phyloP scores from a whole-genome alignment of 306 rosid genomes.

The Vigna angularis region DNA sequence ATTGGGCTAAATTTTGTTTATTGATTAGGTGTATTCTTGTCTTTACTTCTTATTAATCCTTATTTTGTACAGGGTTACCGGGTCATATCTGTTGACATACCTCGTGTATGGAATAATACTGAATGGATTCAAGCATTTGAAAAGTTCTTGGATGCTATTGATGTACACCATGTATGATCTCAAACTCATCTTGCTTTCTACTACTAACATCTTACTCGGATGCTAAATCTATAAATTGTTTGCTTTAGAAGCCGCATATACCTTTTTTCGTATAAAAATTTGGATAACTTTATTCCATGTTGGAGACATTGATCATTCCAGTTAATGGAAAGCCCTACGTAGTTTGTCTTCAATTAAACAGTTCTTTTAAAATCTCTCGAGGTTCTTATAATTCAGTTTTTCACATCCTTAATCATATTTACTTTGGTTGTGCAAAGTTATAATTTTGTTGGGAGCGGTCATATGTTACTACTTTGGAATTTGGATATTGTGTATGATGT shows the following conservation, averaged over 20 bases:
- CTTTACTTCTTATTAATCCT: constrained; percentile 17
- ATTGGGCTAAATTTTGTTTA: constrained; percentile 12
- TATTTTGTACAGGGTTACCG: constrained; percentile 84
- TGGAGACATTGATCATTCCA: constrained; percentile 19
- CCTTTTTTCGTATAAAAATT: constrained; percentile 27
- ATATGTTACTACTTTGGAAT: constrained; percentile 24
- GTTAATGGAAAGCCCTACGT: constrained; percentile 21
- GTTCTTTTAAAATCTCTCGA: constrained; percentile 32
- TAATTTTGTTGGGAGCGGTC: constrained; percentile 25
- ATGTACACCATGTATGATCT: constrained; percentile 89
- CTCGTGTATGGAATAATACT: constrained; percentile 89
- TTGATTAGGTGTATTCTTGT: constrained; percentile 19
- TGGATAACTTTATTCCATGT: constrained; percentile 8
- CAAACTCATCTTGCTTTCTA: constrained; percentile 29
- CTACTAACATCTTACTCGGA: constrained; percentile 27
- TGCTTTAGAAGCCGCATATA: constrained; percentile 29
- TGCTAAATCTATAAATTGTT: constrained; percentile 36
- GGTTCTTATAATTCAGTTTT: constrained; percentile 24
- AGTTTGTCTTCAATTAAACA: neutral
- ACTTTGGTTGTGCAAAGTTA: constrained; percentile 4
- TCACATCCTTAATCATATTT: neutral
- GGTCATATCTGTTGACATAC: constrained; percentile 92
- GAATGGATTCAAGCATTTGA: constrained; percentile 98
- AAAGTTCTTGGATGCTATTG: constrained; percentile 97
- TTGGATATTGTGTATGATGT: constrained; percentile 30